Conservation (phyloP, 148 eudicot genomes). For the Heliamphora exappendiculata region DNA sequence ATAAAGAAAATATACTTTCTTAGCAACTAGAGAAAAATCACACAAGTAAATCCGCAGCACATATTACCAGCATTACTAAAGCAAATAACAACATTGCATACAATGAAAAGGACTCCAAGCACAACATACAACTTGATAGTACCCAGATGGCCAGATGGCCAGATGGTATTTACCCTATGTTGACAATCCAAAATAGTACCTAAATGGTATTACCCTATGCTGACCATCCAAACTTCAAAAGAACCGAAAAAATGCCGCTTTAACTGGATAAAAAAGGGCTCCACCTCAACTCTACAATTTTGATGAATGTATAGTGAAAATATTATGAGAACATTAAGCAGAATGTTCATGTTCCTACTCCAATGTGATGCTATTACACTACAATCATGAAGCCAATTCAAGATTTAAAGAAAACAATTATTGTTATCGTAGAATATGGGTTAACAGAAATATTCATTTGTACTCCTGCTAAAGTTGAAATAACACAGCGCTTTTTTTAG, state of each 20-base stretch:
- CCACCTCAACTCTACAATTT: background rate
- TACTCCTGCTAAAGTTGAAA: background rate
- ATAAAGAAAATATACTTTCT: too few species aligned
- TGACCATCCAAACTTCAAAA: background rate
- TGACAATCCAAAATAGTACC: background rate
- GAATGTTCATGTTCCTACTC: background rate
- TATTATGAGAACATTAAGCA: background rate
- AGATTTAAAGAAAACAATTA: background rate
- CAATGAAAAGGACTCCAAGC: background rate
- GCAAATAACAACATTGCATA: background rate
- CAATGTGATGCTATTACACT: background rate
- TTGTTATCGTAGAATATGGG: background rate
- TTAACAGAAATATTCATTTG: background rate
- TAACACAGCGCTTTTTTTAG: background rate
- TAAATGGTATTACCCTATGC: too few species aligned
- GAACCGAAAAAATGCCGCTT: background rate
- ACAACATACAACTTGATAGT: background rate
- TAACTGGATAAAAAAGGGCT: background rate
- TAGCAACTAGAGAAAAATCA: background rate
- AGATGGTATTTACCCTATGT: background rate
- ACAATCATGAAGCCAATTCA: background rate
- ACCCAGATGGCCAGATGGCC: background rate
- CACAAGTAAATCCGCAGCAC: background rate
- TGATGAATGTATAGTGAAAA: background rate
- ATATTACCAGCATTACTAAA: background rate